Base-by-base conservation (phyloP, 495 filamentous ascomycete species). In the Neurospora sp. region DNA sequence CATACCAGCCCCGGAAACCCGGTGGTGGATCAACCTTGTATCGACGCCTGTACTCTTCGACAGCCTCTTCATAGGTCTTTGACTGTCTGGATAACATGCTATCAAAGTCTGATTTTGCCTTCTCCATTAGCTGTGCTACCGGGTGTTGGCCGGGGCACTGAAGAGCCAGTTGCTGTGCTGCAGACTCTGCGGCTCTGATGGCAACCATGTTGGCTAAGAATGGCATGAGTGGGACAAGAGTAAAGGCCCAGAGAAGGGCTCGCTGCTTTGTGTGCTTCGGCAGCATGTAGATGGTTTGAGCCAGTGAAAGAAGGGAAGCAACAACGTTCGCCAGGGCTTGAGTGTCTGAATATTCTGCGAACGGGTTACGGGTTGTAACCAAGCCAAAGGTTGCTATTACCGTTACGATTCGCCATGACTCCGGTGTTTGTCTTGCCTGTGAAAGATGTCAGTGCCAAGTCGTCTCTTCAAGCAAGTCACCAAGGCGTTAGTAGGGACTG, bases 1-100 rank as follows among this genome's bases (percentile, higher is more conserved):
- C 79, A 74, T 88, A 91, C 91, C 91, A 94, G 71, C 83, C 76
- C 69, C 89, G 83, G 72, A 91, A 91, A 39, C 87, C 82, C 0
- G 85, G 82, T 73, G 89, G 89, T n/a, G 89, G 89, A 3, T 82
- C 79, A 16, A 85, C 78, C 1, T 79, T 74, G 72, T 90, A 88
- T 20, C 88, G 82, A 8, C 85, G 82, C 41, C 76, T 76, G 74
- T 91, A 91, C 76, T 89, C 86, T 3, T 78, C 76, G 3, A 82
- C 78, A 11, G 87, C 86, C 7, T 79, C 80, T 2, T 78, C 72
- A 22, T 83, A 78, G 1, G 76, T 83, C 35, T 80, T 78, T 5
- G 88, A 89, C 73, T 89, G 87, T 39, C 77, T 76, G 37, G 74
- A 68, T n/a, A 86, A 53, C 12, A 84, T 35, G 5, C 48, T 31